Percentiles rank a stretch among this genome's conserved stretches.
These are phyloP conservation scores for Suhomyces faveliae DNA, from an alignment of 805 yeast species.

Conservation along the genomic window DNA sequence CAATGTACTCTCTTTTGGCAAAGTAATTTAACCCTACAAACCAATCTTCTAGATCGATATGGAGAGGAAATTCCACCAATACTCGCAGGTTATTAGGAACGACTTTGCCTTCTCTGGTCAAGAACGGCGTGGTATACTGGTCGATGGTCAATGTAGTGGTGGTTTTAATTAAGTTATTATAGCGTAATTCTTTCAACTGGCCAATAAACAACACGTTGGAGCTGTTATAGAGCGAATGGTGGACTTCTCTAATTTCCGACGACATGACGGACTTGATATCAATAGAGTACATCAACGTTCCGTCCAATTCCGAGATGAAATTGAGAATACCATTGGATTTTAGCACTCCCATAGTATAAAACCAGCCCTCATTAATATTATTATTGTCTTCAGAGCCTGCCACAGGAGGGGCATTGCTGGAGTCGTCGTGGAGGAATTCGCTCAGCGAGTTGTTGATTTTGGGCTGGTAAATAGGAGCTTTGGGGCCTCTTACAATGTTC, in stretches of 20 bases:
- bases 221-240: slow-evolving; percentile 59
- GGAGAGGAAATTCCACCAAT: slow-evolving; percentile 60
- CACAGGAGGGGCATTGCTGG: background rate
- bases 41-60: slow-evolving; percentile 77
- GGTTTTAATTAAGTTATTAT: slow-evolving; percentile 35
- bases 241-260: slow-evolving; percentile 63
- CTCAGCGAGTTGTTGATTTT: slow-evolving; percentile 8
- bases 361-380: slow-evolving; percentile 58
- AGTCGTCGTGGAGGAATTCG: slow-evolving; percentile 7
- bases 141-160: slow-evolving; percentile 25
- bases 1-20: slow-evolving; percentile 56
- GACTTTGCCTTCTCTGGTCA: slow-evolving; percentile 33
- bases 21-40: slow-evolving; percentile 64
- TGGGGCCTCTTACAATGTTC: slow-evolving; percentile 36
- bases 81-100: slow-evolving; percentile 41
- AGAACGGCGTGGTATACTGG: slow-evolving; percentile 24
- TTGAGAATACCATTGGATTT: slow-evolving; percentile 63
- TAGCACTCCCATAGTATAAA: slow-evolving; percentile 66
- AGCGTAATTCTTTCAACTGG: slow-evolving; percentile 51
- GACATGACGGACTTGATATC: slow-evolving; percentile 51
- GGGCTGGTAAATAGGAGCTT: slow-evolving; percentile 33
- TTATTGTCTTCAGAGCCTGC: slow-evolving; percentile 6
- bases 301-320: slow-evolving; percentile 61
- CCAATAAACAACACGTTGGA: slow-evolving; percentile 63
- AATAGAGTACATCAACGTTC: slow-evolving; percentile 56